Conservation (phyloP, 495 filamentous ascomycete genomes). For the Chaetomium cochliodes region DNA sequence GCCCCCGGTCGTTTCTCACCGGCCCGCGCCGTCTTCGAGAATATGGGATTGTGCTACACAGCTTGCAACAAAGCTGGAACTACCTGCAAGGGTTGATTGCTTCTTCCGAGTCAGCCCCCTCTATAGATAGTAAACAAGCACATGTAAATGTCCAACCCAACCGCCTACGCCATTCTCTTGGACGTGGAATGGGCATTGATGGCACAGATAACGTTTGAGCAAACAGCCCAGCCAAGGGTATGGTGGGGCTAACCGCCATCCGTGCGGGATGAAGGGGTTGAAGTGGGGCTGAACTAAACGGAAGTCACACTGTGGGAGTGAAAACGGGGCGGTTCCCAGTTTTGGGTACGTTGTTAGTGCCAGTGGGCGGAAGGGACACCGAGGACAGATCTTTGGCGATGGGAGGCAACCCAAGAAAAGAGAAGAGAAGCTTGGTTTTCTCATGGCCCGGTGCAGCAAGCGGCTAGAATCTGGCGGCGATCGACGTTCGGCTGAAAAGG, state of each 20-base stretch:
- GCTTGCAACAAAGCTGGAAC: background rate
- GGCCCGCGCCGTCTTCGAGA: slow-evolving; percentile 6
- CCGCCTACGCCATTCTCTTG: background rate
- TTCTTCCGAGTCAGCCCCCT: background rate
- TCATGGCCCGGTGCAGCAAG: background rate
- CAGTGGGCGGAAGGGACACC: no score
- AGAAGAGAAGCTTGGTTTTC: background rate
- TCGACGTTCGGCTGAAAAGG: slow-evolving; percentile 13
- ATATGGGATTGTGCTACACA: background rate
- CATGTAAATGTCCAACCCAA: background rate
- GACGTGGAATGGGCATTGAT: slow-evolving; percentile 5
- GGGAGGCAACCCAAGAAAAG: background rate
- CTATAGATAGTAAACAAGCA: slow-evolving; percentile 7
- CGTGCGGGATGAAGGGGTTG: slow-evolving; percentile 16
- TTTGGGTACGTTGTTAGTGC: no score
- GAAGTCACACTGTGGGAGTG: slow-evolving; percentile 7
- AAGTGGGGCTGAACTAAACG: slow-evolving; percentile 8
- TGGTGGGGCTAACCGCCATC: slow-evolving; percentile 14
- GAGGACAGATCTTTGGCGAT: background rate
- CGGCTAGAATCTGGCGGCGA: slow-evolving; percentile 4
- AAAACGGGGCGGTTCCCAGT: background rate
- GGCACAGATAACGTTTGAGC: slow-evolving; percentile 12
- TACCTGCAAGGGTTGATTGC: background rate
- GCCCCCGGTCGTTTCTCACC: background rate
- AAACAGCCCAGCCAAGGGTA: slow-evolving; percentile 11